Percentiles rank a stretch among this genome's conserved stretches.
Conservation (phyloP, 2,329 filamentous ascomycete species). For the Paraconiothyrium sp. region DNA sequence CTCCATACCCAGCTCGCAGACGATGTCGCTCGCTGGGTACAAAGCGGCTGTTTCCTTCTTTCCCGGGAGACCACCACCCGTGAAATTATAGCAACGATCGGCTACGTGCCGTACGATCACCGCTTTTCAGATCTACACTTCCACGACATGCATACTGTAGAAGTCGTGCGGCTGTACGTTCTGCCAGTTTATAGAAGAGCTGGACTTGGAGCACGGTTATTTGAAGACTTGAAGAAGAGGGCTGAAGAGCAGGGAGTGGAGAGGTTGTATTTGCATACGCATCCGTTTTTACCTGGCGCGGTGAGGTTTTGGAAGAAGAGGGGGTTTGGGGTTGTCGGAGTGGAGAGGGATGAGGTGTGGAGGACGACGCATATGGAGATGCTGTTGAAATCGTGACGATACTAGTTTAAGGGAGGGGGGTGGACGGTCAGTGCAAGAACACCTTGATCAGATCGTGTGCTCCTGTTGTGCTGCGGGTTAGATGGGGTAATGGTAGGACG, state of each 20-base stretch:
- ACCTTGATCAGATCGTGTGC: neutral
- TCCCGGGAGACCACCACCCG: neutral
- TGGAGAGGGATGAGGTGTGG: constrained; percentile 3
- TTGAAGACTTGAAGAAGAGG: neutral
- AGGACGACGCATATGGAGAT: constrained; percentile 11
- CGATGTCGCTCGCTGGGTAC: neutral
- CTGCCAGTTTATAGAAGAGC: neutral
- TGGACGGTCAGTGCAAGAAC: neutral
- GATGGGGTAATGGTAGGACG: no score
- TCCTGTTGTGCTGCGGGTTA: no score
- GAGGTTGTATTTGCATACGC: constrained; percentile 5
- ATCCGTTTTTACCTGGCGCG: constrained; percentile 2
- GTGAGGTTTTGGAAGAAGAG: constrained; percentile 7
- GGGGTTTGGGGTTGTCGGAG: neutral
- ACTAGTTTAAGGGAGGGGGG: neutral
- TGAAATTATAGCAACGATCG: neutral
- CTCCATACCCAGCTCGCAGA: neutral
- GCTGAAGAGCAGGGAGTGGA: neutral
- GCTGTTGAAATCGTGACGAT: neutral
- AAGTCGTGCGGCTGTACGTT: constrained; percentile 1
- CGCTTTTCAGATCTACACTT: neutral
- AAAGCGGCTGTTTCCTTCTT: neutral
- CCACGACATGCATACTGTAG: neutral
- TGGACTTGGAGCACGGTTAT: neutral
- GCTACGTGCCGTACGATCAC: constrained; percentile 6